Base-by-base conservation (phyloP, 148 eudicot genomes). In the Vaccinium myrtillus region DNA sequence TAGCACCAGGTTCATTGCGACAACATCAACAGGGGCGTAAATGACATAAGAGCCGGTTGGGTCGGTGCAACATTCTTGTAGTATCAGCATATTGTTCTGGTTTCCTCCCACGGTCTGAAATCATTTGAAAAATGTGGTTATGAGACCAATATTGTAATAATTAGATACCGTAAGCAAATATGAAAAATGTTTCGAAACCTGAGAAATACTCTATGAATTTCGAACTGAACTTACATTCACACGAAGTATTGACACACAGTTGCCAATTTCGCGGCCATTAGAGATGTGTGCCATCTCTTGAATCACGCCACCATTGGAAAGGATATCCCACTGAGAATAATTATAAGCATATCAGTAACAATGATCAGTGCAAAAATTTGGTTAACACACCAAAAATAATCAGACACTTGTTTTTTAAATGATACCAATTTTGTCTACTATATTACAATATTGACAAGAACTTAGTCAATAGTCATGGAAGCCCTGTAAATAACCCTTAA, bases 41-140 rank as follows among this genome's bases (percentile, higher is more conserved):
- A 97, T 89, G 5, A 97, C 90, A 43, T 89, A 95, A 1, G 94
- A 92, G 51, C 92, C 98, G 1, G 96, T 94, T 74, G 92, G 70
- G 73, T 93, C 97, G 6, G 87, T 89, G 88, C 87, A 84, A 51
- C 94, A 91, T 83, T 97, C 99, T 88, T 97, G 99, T 5, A 97
- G 87, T 82, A 97, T 93, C 21, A 93, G 86, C 95, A 92, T 93
- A 83, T 91, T 90, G 88, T 74, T 74, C 77, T 74, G 77, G 77
- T 43, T 74, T 39, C 51, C 77, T 6, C 51, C 51, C 2, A 43
- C 43, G 50, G 77, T 74, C 77, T 74, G 1, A 19, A 74, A 74
- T 8, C 48, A 16, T 32, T 73, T 73, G 2, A 14, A n/a, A 65
- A 65, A 36, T 14, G 18, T 73, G 77, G 77, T 73, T 39, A 0